Evolutionary conservation across 2,329 filamentous ascomycete genomes (phyloP), one percentile per base, ranked within the genome.

Genomic region (Ophiostoma sp.): DNA sequence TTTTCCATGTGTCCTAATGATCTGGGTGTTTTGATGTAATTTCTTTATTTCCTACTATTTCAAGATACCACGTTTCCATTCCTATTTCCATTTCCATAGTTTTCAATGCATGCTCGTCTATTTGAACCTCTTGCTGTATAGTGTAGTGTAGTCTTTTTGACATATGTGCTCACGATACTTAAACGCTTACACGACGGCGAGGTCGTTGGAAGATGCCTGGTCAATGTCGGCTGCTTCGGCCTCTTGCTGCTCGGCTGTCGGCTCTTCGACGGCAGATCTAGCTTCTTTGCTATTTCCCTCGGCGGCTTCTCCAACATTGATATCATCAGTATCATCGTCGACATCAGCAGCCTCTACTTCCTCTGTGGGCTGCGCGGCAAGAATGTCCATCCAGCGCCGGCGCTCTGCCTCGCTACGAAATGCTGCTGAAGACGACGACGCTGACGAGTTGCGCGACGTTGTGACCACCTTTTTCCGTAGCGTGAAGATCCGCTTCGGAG

Each of bases 361-460:
- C 3, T 60, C 66, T 5, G 66, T 64, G 12, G 64, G 66, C 55
- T 69, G 68, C 6, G 65, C 55, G 1, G 68, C 68, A 41, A 69
- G 36, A 27, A 69, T 69, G 40, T 18, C 66, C 68, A 69, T 42
- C 55, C 68, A 66, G 4, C 64, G 64, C 27, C 52, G 52, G n/a
- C 68, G 66, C 36, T 64, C 58, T 0, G 68, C 66, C 47, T 58
- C 64, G 16, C 63, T 36, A 7, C 42, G 41, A 8, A 41, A 9
- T 42, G 12, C 7, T 11, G 66, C 44, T 3, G 63, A 16, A 2
- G 65, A 27, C 42, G 41, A 36, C 60, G 63, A 40, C 40, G 60
- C n/a, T 40, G 47, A 45, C 41, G 38, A 11, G 41, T 9, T 42
- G 41, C 41, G 63, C 63, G 38, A n/a, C 1, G 63, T 18, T 27